A percentile compares a stretch with the other conserved stretches of the same genome.
Evolutionary conservation across 352 stramenopile genomes (phyloP).

Genomic region (Aphanomyces stellatus): DNA sequence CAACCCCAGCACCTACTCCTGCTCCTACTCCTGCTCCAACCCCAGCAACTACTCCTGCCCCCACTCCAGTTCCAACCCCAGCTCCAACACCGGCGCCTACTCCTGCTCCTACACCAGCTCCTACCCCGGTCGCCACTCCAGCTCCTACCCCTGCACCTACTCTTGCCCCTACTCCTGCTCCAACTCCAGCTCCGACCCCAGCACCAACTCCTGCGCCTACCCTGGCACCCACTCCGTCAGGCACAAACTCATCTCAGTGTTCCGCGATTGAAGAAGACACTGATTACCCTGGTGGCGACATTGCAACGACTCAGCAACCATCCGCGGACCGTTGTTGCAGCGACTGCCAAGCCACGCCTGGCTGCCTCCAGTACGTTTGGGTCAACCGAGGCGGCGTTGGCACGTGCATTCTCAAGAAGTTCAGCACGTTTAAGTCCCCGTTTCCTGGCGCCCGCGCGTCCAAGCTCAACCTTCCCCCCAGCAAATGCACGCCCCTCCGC

Average conservation of each 20-base stretch:
- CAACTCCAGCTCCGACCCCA: neutral
- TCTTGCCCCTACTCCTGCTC: neutral
- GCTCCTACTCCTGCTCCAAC: neutral
- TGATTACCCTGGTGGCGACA: conserved; percentile 31
- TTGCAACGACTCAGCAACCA: conserved; percentile 12
- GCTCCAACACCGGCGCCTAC: too few species aligned
- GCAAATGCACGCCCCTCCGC: neutral
- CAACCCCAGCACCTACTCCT: neutral
- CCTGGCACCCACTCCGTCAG: too few species aligned
- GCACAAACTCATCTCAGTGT: neutral
- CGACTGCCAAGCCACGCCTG: conserved; percentile 23
- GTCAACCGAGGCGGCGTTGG: neutral
- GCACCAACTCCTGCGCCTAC: neutral
- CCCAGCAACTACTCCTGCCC: neutral
- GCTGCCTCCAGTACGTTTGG: conserved; percentile 14
- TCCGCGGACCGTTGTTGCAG: conserved; percentile 29
- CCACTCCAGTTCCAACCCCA: neutral
- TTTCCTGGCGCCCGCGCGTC: neutral
- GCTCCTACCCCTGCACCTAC: neutral
- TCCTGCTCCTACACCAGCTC: neutral
- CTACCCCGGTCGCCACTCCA: neutral
- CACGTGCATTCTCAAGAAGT: conserved; percentile 18
- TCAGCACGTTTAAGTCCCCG: neutral
- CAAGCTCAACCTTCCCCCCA: neutral
- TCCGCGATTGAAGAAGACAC: conserved; percentile 26